phyloP scores from a whole-genome alignment of 2,329 filamentous ascomycete genomes.

The Nigrograna mackinnonii region DNA sequence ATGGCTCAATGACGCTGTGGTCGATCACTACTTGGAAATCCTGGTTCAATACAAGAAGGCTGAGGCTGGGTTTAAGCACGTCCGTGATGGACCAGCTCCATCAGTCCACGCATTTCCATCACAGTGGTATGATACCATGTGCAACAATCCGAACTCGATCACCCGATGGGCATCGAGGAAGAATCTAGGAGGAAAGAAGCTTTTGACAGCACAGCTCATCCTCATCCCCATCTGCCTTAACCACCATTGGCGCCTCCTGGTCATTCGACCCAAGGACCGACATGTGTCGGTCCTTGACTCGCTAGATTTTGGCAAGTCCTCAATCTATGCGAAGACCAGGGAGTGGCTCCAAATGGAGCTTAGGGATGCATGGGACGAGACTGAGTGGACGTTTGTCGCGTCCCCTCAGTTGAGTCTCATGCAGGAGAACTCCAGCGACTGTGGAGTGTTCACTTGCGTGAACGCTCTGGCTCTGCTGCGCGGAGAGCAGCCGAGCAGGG shows the following conservation, averaged over 20 bases:
- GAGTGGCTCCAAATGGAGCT: conserved; percentile 64
- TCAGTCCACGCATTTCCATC: conserved; percentile 67
- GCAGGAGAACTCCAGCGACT: conserved; percentile 73
- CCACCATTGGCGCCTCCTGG: conserved; percentile 73
- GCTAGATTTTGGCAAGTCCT: conserved; percentile 49
- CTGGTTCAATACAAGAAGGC: conserved; percentile 64
- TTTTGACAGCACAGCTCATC: conserved; percentile 68
- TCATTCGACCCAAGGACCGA: conserved; percentile 64
- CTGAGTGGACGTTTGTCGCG: conserved; percentile 57
- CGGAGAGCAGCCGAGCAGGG: conserved; percentile 38
- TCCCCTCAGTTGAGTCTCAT: conserved; percentile 46
- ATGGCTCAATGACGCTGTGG: conserved; percentile 79
- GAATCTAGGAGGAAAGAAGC: conserved; percentile 50
- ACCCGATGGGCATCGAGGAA: conserved; percentile 52
- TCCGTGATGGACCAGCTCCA: conserved; percentile 57
- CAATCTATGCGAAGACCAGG: conserved; percentile 22
- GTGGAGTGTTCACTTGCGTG: conserved; percentile 76
- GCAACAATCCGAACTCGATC: conserved; percentile 29
- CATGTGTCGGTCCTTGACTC: conserved; percentile 73
- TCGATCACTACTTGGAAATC: conserved; percentile 68
- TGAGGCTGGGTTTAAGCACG: conserved; percentile 58
- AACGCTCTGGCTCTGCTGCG: conserved; percentile 66
- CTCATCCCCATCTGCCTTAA: conserved; percentile 69
- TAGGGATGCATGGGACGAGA: conserved; percentile 55
- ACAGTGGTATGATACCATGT: conserved; percentile 65